Base-by-base conservation (phyloP, 148 eudicot species). In the Camellia granthamiana region DNA sequence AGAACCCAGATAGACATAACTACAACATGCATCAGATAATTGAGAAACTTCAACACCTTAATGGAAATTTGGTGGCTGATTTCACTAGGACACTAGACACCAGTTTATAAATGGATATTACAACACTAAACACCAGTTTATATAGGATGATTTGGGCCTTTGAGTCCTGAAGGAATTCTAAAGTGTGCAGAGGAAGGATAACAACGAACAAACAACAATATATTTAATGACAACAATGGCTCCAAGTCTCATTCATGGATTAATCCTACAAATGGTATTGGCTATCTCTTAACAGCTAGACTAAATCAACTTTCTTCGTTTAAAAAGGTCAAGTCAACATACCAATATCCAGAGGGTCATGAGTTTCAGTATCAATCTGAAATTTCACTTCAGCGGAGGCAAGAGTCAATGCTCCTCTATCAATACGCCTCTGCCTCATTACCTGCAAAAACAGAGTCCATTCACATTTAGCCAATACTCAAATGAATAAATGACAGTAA, bases 351-450 rank as follows among this genome's bases (percentile, higher is more conserved):
- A 96, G 97, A 77, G 99, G 99, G 56, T 96, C 98, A 80, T 93
- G 99, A 88, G 99, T 96, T 83, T 96, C 98, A 15, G 99, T 93
- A 87, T 93, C 99, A 84, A 96, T 94, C 81, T 96, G 95, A 69
- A 96, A 96, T 80, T 96, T 93, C 71, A 93, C 99, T 94, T 96
- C 98, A 74, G 99, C 99, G 67, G 99, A 96, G 84, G 98, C 98
- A 84, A 96, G 98, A 38, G 99, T 96, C 75, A 96, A 75, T 73
- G 99, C 99, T 69, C 98, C 99, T 84, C 97, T 92, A 6, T 96
- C 98, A 81, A 96, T 96, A 77, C 99, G 98, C 76, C 92, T 90
- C 78, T 89, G 92, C 90, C 99, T 92, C 99, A 96, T 91, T 81
- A 88, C 88, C 99, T 96, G 79, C 38, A 69, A 72, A 74, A 74